Evolutionary conservation across 345 rosid species (phyloP), one percentile per base, ranked within the genome.

Genomic region (Ailanthus altissimus): DNA sequence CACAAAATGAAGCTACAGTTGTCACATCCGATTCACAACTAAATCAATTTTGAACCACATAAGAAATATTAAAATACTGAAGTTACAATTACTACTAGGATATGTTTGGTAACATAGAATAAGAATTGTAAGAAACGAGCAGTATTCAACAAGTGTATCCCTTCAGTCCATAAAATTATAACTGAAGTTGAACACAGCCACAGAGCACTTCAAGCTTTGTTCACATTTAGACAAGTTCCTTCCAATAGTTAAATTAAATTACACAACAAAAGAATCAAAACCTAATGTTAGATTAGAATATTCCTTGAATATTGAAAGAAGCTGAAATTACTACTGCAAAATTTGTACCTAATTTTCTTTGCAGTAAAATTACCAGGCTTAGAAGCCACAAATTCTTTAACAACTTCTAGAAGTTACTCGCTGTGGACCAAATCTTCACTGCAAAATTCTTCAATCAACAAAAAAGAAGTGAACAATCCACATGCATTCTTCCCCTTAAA

Each of bases 361-460:
- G 40, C 32, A 26, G 67, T 73, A 59, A 40, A 73, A 73, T 25
- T 59, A 73, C 76, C 68, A 45, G 26, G 56, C 45, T 74, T 20
- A 46, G 76, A 60, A 47, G 46, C 76, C 67, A n/a, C 58, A 60
- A 43, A 60, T 72, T 56, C 36, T 62, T 49, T 40, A 61, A 14
- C 8, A 36, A 50, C 70, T 50, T 53, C 40, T 47, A 47, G 36
- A 47, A 63, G 47, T 18, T 6, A 50, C 69, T n/a, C 53, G 59
- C 38, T 63, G 21, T 2, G 28, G n/a, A 75, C 47, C 46, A 74
- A 74, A 74, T 74, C 28, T 61, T 61, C 67, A 28, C 47, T 26
- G 51, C 38, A 62, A 36, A 74, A 74, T 49, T 9, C 66, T 43
- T 58, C 57, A 58, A 73, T 61, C 28, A 14, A 50, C 18, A 47